Base-by-base conservation (phyloP, 495 filamentous ascomycete genomes). In the Xeromyces bisporus region DNA sequence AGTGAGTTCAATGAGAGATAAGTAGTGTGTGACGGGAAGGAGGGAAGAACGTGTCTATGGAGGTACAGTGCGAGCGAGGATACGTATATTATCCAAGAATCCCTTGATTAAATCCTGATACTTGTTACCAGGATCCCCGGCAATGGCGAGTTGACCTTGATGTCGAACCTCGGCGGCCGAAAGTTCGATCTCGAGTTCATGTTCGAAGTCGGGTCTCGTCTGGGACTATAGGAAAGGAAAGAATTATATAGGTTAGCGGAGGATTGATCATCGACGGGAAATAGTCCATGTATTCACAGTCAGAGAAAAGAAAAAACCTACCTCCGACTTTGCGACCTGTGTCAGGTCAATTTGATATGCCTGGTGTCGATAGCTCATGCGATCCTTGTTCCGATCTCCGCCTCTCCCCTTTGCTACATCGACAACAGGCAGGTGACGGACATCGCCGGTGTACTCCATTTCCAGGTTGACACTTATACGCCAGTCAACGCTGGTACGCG, bases 401-500 rank as follows among this genome's bases (percentile, higher is more conserved):
- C 60, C 55, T 32, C 51, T 55, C 1, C 55, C 37, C 42, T 39
- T 35, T 39, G 34, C 31, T 15, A 38, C 40, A 41, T 53, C 56
- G 26, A 39, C 56, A 20, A 46, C 52, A 0, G 51, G 36, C 1
- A 81, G 55, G 27, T 69, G 58, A 33, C 64, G 51, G 7, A 76
- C 39, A 10, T 80, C 62, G 20, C 82, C 79, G n/a, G 75, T 66
- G 54, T 75, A 87, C 28, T 73, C 69, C 71, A 83, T 83, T 67
- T 96, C 87, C 4, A 93, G 62, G 42, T 86, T 93, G 41, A 93
- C 69, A 39, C 80, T 86, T 38, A 96, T 72, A 13, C 87, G 74
- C 59, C 78, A 91, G 49, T 93, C 87, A 26, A 93, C 73, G 3
- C 64, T 61, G 9, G 62, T 68, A 20, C 60, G 53, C 1, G 87